These are phyloP conservation scores for Phytopythium delawarense DNA, from an alignment of 352 stramenopile species.

Conservation along the genomic window DNA sequence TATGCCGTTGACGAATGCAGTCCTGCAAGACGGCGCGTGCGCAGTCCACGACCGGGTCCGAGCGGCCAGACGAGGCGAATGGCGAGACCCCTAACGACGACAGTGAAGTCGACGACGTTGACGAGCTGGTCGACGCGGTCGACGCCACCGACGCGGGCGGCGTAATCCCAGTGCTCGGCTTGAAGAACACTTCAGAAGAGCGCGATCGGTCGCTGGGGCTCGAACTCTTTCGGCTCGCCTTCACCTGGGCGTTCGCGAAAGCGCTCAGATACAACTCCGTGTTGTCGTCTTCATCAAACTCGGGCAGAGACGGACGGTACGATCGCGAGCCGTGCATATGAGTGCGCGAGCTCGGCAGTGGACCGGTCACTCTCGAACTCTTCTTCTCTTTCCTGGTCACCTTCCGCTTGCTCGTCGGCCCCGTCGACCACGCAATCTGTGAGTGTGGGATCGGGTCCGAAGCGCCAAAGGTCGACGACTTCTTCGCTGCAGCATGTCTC, in stretches of 20 bases:
- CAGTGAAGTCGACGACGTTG: constrained; percentile 21
- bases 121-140: constrained; percentile 36
- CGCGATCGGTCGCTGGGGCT: constrained; percentile 1
- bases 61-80: constrained; percentile 3
- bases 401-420: constrained; percentile 26
- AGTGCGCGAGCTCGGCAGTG: constrained; percentile 3
- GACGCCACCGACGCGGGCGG: constrained; percentile 27
- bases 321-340: neutral
- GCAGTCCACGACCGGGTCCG: constrained; percentile 55
- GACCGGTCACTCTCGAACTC: constrained; percentile 14
- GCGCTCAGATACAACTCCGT: constrained; percentile 11
- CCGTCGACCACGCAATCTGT: constrained; percentile 27
- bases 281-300: constrained; percentile 19
- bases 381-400: constrained; percentile 36
- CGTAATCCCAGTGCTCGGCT: neutral
- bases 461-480: constrained; percentile 24
- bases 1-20: constrained; percentile 57
- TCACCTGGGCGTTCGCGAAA: neutral
- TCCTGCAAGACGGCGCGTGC: constrained; percentile 65
- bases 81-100: constrained; percentile 22
- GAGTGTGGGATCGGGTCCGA: constrained; percentile 13
- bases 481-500: constrained; percentile 13
- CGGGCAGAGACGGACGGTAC: neutral
- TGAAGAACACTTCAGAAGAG: neutral
- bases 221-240: neutral